A percentile compares a stretch with the other conserved stretches of the same genome.
Evolutionary conservation across 2,329 filamentous ascomycete species (phyloP).

Genomic region (Massarina eburnea): DNA sequence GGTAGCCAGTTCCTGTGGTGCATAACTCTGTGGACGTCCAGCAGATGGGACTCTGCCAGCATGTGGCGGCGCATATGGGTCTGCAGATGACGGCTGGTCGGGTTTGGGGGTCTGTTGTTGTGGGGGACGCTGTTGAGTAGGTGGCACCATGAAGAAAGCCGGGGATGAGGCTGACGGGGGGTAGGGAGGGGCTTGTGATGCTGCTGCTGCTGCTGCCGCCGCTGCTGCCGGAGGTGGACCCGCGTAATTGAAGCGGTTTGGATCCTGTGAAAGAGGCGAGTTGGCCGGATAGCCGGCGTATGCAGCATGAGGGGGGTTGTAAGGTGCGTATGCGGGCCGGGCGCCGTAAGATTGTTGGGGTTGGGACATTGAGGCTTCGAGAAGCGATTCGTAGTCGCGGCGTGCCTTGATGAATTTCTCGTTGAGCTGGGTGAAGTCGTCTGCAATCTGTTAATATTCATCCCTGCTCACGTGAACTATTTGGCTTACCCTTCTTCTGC

Average conservation of each 20-base stretch:
- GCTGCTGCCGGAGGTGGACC: conserved; percentile 34
- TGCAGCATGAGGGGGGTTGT: conserved; percentile 34
- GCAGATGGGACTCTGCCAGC: conserved; percentile 29
- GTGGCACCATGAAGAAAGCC: conserved; percentile 44
- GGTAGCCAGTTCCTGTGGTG: conserved; percentile 52
- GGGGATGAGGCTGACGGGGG: conserved; percentile 40
- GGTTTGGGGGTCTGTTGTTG: conserved; percentile 37
- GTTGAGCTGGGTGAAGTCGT: conserved; percentile 97
- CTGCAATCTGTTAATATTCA: conserved; percentile 50
- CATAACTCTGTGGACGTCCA: conserved; percentile 40
- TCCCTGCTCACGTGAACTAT: neutral
- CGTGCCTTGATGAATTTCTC: conserved; percentile 99
- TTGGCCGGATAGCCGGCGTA: conserved; percentile 38
- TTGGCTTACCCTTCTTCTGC: conserved; percentile 83
- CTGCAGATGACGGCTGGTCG: conserved; percentile 20
- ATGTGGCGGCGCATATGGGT: conserved; percentile 45
- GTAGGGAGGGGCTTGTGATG: conserved; percentile 31
- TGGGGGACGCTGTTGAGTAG: conserved; percentile 25
- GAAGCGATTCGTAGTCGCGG: conserved; percentile 91
- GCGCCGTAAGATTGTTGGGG: conserved; percentile 81
- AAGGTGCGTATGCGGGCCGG: conserved; percentile 48
- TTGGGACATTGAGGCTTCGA: conserved; percentile 96
- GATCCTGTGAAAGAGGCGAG: conserved; percentile 37
- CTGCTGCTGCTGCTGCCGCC: conserved; percentile 37
- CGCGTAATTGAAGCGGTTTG: conserved; percentile 29